Conservation (phyloP, 2,329 filamentous ascomycete genomes). For the Ceratocystis cacaofunesta region DNA sequence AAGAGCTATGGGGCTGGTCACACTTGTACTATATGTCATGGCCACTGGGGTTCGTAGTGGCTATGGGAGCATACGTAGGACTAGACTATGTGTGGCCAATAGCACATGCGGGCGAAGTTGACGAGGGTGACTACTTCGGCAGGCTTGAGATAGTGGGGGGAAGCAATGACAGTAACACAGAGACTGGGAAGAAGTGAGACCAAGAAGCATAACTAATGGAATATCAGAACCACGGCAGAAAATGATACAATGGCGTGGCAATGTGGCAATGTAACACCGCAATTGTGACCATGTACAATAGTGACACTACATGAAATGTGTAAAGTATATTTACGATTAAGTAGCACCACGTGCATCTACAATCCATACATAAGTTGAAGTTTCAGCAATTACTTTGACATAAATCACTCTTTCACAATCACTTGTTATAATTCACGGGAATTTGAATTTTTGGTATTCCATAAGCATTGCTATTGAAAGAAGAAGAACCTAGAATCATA, state of each 20-base stretch:
- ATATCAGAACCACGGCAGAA: too few species aligned
- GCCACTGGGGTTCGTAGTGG: conserved; percentile 19
- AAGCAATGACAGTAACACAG: background rate
- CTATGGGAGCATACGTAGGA: conserved; percentile 18
- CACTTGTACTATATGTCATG: conserved; percentile 22
- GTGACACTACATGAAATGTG: too few species aligned
- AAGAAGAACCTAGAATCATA: background rate
- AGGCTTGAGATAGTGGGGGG: conserved; percentile 18
- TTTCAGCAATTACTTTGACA: too few species aligned
- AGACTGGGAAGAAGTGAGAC: background rate
- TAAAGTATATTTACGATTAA: too few species aligned
- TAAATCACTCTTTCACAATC: too few species aligned
- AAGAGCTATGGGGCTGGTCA: conserved; percentile 20
- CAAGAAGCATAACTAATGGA: background rate
- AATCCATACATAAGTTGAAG: too few species aligned
- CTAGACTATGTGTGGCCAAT: conserved; percentile 20
- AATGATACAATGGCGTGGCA: too few species aligned
- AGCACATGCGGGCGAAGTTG: conserved; percentile 17
- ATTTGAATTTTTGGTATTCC: background rate
- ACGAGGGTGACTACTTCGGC: conserved; percentile 22
- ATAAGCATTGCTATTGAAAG: background rate
- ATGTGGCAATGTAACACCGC: too few species aligned
- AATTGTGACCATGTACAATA: too few species aligned
- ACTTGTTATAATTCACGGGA: too few species aligned
- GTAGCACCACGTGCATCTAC: too few species aligned